Evolutionary conservation across 768 basidiomycete species (phyloP), one percentile per base, ranked within the genome.

Genomic region (Xerocomellus intermedius): DNA sequence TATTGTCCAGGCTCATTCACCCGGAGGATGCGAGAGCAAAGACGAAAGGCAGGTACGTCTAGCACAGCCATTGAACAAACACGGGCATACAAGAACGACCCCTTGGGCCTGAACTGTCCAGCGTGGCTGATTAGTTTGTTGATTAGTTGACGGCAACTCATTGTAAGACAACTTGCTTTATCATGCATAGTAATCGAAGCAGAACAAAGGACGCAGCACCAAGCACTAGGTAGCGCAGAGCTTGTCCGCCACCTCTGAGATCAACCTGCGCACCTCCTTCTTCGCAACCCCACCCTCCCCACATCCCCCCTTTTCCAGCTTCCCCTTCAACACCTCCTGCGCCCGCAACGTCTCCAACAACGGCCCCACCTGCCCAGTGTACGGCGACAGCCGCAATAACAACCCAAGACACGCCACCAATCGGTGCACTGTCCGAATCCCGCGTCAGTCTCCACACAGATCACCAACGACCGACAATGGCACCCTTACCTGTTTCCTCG

Each of bases 401-500:
- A 91, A 81, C 0, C 84, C 94, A 33, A 98, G 73, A 6, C 87
- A 85, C 3, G 91, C 93, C 0, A 82, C 77, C 39, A 97, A 73
- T 13, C 94, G 89, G 68, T 97, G 90, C 2, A 94, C 91, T 90
- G 49, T 33, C 21, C 30, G 13, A n/a, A 36, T 28, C 28, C 22
- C 16, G 8, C 17, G 24, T 61, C 56, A 60, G 51, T 14, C n/a
- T n/a, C 4, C 28, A 26, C 41, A 33, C 7, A 22, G 2, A 10
- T 3, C 19, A n/a, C 13, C 43, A 43, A 24, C 50, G 33, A 24
- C 12, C 16, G 2, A 4, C 22, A 19, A 13, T 19, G 9, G 2
- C 19, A n/a, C n/a, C n/a, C 91, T 72, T 52, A 89, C 93, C 85
- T 62, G 91, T 84, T 65, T 95, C 94, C 68, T 91, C 89, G 59